These are phyloP conservation scores for Wickerhamiella azyma DNA, from an alignment of 805 yeast genomes.

Conservation along the genomic window DNA sequence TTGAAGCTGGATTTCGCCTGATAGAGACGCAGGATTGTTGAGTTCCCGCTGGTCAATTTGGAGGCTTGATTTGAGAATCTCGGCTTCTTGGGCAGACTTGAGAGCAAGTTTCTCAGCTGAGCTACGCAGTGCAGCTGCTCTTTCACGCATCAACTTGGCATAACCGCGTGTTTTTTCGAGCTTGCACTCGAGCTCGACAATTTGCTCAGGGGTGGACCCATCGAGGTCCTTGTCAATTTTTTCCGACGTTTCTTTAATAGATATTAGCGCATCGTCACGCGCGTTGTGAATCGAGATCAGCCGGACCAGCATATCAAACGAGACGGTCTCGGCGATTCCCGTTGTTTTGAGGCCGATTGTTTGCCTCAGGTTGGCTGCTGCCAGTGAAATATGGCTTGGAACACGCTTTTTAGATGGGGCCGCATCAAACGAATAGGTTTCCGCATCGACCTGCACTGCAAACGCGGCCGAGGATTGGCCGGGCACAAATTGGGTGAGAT, in stretches of 20 bases:
- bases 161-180: constrained; percentile 4
- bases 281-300: constrained; percentile 22
- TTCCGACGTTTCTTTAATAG: constrained; percentile 12
- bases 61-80: background rate
- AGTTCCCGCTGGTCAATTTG: background rate
- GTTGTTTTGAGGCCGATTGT: background rate
- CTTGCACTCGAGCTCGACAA: constrained; percentile 8
- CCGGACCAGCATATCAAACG: constrained; percentile 21
- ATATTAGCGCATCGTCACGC: constrained; percentile 20
- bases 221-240: constrained; percentile 14
- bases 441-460: background rate
- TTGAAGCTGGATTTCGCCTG: constrained; percentile 5
- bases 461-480: background rate
- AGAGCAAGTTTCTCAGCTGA: too few relatives aligned
- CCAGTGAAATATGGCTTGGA: background rate
- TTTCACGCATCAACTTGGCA: background rate
- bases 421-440: background rate
- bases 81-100: background rate
- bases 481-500: background rate
- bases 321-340: constrained; percentile 8
- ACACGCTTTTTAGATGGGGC: background rate
- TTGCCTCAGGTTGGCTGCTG: constrained; percentile 1
- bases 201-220: constrained; percentile 8
- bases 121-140: background rate
- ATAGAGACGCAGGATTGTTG: background rate